phyloP scores from a whole-genome alignment of 345 rosid genomes.

The Durio zibethinus region DNA sequence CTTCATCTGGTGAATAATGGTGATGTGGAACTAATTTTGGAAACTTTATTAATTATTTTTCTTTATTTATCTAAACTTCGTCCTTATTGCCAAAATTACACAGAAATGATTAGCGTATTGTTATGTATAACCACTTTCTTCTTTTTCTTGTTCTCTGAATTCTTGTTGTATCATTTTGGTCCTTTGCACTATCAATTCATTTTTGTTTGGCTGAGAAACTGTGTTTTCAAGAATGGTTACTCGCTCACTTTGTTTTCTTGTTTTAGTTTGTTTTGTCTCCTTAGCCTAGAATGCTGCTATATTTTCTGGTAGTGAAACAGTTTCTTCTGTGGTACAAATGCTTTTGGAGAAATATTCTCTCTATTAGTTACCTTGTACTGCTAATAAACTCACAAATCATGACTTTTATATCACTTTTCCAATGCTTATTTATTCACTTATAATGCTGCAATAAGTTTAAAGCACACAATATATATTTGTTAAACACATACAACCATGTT shows the following conservation, averaged over 20 bases:
- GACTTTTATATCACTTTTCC: background rate
- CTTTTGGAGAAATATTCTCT: background rate
- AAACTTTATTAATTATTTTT: background rate
- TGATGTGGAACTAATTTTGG: background rate
- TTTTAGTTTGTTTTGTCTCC: background rate
- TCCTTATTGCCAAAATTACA: background rate
- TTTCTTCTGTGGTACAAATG: background rate
- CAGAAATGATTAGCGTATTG: background rate
- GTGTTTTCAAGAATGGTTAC: background rate
- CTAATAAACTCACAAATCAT: background rate
- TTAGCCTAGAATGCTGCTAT: background rate
- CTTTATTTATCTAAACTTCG: background rate
- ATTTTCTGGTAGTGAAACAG: background rate
- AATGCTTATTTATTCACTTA: background rate
- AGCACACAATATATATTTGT: background rate
- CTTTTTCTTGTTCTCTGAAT: background rate
- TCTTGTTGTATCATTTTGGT: background rate
- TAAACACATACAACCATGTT: background rate
- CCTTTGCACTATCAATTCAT: background rate
- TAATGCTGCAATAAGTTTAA: background rate
- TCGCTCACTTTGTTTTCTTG: background rate
- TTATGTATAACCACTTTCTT: background rate
- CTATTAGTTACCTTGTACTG: background rate
- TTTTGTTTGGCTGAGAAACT: background rate
- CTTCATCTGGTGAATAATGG: background rate